Base-by-base conservation (phyloP, 2,329 filamentous ascomycete species). In the Emmonsiellopsis sp. region DNA sequence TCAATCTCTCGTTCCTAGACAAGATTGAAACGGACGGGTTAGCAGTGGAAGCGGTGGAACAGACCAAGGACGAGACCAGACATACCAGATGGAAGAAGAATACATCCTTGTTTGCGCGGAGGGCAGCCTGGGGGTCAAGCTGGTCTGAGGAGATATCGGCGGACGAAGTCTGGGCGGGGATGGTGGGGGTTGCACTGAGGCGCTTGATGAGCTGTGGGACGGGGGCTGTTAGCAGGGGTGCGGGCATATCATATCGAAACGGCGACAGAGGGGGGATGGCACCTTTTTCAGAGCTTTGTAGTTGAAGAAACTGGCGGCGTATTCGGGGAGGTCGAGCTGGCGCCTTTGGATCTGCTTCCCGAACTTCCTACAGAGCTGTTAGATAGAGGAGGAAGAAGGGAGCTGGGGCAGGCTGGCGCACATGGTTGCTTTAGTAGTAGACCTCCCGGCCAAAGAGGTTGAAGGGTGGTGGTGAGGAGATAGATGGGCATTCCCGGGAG, bases 251-350 rank as follows among this genome's bases (percentile, higher is more conserved):
- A 44, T 34, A 32, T 15, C 50, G 15, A 45, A 34, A 20, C 4
- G n/a, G 26, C 38, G 15, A 16, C 16, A 11, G 56, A 43, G 41
- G 48, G 10, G 32, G 6, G 51, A 51, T 43, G 59, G 5, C 51
- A 95, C 93, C 89, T 97, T 97, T 75, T 98, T 98, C 63, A 98
- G 79, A 56, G 90, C 91, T 76, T 98, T 98, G 79, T 98, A 98
- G 75, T 98, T 96, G 64, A 97, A 91, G 70, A 98, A 98, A 74
- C 91, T 96, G 60, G 92, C 90, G 58, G 93, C 92, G 85, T 98
- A 98, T 81, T 98, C 93, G 56, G 93, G 93, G 56, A 98, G 91
- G 72, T 98, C 93, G 66, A 98, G 88, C 80, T 98, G 93, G 70
- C 91, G 86, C 79, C 95, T 95, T 78, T 97, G 93, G 62, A 98